Base-by-base conservation (phyloP, 169 alveolate genomes). In the Blepharisma undulans region DNA sequence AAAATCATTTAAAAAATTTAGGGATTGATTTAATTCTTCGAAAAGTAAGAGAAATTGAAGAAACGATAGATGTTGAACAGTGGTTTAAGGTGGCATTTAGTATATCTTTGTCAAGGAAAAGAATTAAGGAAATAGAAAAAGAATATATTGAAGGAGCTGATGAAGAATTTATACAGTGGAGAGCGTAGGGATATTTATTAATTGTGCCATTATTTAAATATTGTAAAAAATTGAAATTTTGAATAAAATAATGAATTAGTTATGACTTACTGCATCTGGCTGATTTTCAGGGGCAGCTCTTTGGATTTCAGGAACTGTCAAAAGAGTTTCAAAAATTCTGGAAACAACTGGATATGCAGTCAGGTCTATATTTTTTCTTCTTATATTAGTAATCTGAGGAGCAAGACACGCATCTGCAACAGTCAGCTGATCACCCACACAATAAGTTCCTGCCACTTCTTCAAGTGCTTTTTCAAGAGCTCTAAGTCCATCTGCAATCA, bases 321-420 rank as follows among this genome's bases (percentile, higher is more conserved):
- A 19, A 19, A 60, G 61, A 29, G 29, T 66, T 59, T 86, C 90
- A 71, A 19, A 19, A 4, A 86, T 66, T 71, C 34, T 72, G 10
- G 22, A 19, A 29, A 60, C 8, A 21, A 1, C 66, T 60, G 80
- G 84, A 10, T n/a, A 86, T 6, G 22, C 12, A 25, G n/a, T 71
- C 22, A 86, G 8, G 61, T 86, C 82, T 8, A 86, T 66, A 18
- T 71, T 32, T 25, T 12, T 25, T 21, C 82, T 22, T 19, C 61
- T 60, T 1, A 84, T 48, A 33, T 86, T 88, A 86, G 71, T 90
- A 10, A 94, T 29, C 61, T 94, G 93, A 27, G 97, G 97, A 16
- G 87, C 36, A 7, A 94, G 76, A 93, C 88, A 94, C 16, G 90
- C 94, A 76, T 94, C 97, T 21, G 97, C 97, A 8, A 92, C 12